Evolutionary conservation across 441 rosid genomes (phyloP), one percentile per base, ranked within the genome.

Genomic region (Adansonia gregorii): DNA sequence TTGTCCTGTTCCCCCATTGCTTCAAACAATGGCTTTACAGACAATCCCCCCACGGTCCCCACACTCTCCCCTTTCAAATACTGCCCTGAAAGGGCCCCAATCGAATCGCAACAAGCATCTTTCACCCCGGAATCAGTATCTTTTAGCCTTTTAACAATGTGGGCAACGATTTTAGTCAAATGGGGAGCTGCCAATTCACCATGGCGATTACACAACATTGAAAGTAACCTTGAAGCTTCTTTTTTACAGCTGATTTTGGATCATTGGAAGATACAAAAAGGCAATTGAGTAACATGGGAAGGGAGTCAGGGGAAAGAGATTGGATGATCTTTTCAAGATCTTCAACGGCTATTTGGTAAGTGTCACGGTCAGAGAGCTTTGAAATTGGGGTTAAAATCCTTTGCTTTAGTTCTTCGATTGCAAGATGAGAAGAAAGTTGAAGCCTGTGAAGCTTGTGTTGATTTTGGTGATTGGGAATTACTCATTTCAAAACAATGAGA

Each of bases 1-100:
- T 92, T 96, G 81, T 90, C 91, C 91, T 96, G 99, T 80, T 96
- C 99, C 39, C 92, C 94, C 99, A 96, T 94, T 0, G 94, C 98
- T 81, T 94, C 99, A 49, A 96, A 90, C 82, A 96, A 77, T 2
- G 98, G 98, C 88, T 87, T 93, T 59, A 89, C 96, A 72, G 94
- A 96, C 78, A 96, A 52, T 51, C 89, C 97, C 59, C 93, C 90
- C 79, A 86, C 74, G 48, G 87, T 68, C 43, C 87, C 89, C 3
- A 80, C 84, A 48, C 69, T 70, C 45, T 85, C 88, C 68, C 87
- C 91, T 82, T 85, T 93, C 70, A 96, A 81, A 69, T 93, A 96
- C 81, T 87, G 82, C 79, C 86, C 85, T 0, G 99, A 91, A 19
- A 94, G 80, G 3, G 78, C 89, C 51, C 97, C 98, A 76, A 96